Percentiles rank a stretch among this genome's conserved stretches.
phyloP scores from a whole-genome alignment of 345 rosid species.

The Theobroma cacao region DNA sequence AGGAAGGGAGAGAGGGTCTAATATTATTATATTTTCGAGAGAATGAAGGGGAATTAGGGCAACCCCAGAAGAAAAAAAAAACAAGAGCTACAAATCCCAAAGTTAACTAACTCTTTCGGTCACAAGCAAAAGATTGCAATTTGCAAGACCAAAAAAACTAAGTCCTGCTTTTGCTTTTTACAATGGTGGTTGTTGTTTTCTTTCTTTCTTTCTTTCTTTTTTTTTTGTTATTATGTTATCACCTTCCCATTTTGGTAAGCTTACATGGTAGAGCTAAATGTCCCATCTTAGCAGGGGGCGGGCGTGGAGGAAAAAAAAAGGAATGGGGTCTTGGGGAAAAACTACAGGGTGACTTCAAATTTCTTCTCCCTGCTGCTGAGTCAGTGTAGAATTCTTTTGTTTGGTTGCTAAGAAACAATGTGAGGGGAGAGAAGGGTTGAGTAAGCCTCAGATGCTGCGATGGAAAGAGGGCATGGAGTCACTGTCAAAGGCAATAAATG shows the following conservation, averaged over 20 bases:
- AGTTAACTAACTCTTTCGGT: slow-evolving; percentile 21
- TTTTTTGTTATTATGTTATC: neutral
- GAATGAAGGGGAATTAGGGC: slow-evolving; percentile 4
- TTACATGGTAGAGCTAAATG: neutral
- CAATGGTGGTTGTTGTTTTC: too few species aligned
- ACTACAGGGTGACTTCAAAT: neutral
- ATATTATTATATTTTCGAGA: neutral
- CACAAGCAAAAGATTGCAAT: neutral
- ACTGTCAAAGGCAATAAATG: slow-evolving; percentile 19
- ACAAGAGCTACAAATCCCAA: slow-evolving; percentile 29
- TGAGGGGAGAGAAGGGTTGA: neutral
- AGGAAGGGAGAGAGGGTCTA: too few species aligned
- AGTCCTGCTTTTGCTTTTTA: neutral
- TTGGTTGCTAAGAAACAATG: neutral
- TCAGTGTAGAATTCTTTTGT: neutral
- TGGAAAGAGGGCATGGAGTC: slow-evolving; percentile 2
- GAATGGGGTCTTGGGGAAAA: too few species aligned
- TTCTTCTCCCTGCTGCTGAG: neutral
- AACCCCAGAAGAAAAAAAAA: neutral
- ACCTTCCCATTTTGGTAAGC: slow-evolving; percentile 6
- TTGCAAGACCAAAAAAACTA: neutral
- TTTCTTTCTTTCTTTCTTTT: neutral
- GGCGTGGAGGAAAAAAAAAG: neutral
- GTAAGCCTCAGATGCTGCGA: neutral
- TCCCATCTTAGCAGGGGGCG: neutral